Evolutionary conservation across 495 filamentous ascomycete species (phyloP), one percentile per base, ranked within the genome.

Genomic region (Penicillium riverlandense): DNA sequence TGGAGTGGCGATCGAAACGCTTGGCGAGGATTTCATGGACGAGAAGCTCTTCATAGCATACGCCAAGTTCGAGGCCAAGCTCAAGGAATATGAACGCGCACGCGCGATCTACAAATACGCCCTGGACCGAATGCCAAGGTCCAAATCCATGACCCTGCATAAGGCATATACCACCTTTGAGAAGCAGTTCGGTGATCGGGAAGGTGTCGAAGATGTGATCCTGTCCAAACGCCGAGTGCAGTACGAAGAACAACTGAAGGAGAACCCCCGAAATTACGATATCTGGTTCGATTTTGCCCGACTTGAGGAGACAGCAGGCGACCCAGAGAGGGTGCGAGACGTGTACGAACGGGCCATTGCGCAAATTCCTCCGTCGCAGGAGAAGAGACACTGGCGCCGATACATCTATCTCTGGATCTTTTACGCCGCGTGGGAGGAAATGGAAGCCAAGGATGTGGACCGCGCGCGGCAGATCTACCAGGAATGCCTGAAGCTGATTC

Each of bases 351-450:
- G 88, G 43, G 92, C 94, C 1, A 95, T 98, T 56, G 90, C 92
- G 27, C 92, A 98, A 54, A 82, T 97, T 8, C 92, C 92, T 11
- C 92, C 92, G 8, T 94, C 88, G 4, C 87, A 94, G 52, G 92
- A 97, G 66, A 98, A 98, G 71, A 79, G 92, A 32, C 90, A 97
- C 64, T 98, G 92, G 92, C 76, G 92, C 45, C 73, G 92, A 16
- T 98, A 98, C 60, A 95, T 98, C 48, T 98, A 96, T 62, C 77
- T 98, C 4, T 98, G 91, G 86, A 79, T 96, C 37, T 96, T 96
- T 69, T 98, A 98, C 65, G 92, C 94, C 1, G 65, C 95, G 12
- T 97, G 84, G 80, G 91, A 96, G 61, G 92, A 97, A 57, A 80
- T 84, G 72, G 84, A 89, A 43, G 78, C 78, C 16, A 83, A 84